Evolutionary conservation across 116 monocot species (phyloP), one percentile per base, ranked within the genome.

Genomic region (Zostera marina): DNA sequence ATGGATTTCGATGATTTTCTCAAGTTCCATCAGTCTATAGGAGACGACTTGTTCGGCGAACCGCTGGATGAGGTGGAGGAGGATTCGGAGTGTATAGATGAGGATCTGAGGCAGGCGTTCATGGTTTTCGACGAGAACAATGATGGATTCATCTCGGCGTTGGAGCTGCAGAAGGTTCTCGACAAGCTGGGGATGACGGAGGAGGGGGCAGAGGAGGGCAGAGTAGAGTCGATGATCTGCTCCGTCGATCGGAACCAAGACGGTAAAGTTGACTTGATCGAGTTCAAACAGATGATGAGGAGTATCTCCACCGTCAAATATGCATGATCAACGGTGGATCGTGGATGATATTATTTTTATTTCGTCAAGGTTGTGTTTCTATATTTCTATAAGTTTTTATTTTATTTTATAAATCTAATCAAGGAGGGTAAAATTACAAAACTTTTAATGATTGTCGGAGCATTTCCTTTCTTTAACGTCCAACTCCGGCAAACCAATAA

Each of bases 231-330:
- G 61, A 92, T 92, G 92, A 92, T 92, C 21, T 77, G 70, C 32
- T 76, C 72, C 9, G 79, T 82, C 11, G 92, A 92, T 24, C 53
- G 58, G 22, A 65, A 92, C 51, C 1, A 26, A 1, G 80, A 92
- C 22, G 92, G 92, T 13, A 66, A 24, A 61, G 83, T 92, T 41
- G 83, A 92, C 63, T 92, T 86, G 69, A 10, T 39, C 14, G 92
- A 92, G 65, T 92, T 92, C 66, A 92, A 80, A 80, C 44, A 41
- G 61, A 83, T 86, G 87, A 92, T 86, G 92, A 32, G 12, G 23
- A 54, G 52, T 61, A 65, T 10, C 49, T 43, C 59, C 59, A 41
- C 59, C 21, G 24, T 59, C 49, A 10, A 15, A 3, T 15, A 32
- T 9, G 44, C 62, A 17, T 69, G 62, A 69, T 32, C 4, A 32